phyloP scores from a whole-genome alignment of 2,329 filamentous ascomycete species.

The Aspergillus neoniger region DNA sequence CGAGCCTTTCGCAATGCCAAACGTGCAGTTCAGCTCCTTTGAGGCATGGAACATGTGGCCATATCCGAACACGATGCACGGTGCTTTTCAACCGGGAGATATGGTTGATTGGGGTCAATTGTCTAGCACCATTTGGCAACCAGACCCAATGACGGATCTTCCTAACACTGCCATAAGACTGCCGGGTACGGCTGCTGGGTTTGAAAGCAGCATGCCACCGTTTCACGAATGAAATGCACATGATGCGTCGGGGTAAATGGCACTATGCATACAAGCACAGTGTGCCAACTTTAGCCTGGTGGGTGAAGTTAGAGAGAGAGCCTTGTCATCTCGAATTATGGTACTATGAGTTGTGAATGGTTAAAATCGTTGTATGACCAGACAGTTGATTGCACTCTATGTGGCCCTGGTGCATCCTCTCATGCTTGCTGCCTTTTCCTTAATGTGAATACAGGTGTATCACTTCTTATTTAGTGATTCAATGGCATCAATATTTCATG shows the following conservation, averaged over 20 bases:
- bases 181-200: background rate
- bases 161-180: background rate
- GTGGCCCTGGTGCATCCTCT: background rate
- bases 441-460: too few relatives aligned
- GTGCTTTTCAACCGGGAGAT: accelerated
- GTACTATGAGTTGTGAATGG: background rate
- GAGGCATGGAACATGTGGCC: background rate
- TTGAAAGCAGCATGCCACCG: background rate
- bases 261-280: accelerated
- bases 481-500: too few relatives aligned
- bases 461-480: too few relatives aligned
- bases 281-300: background rate
- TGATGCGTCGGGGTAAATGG: background rate
- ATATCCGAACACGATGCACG: background rate
- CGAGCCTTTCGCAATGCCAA: background rate
- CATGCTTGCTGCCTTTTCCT: too few relatives aligned
- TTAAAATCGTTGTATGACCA: too few relatives aligned
- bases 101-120: background rate
- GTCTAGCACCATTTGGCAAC: too few relatives aligned
- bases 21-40: background rate
- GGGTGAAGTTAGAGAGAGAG: background rate
- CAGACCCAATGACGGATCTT: too few relatives aligned
- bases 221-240: background rate
- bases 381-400: too few relatives aligned
- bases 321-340: background rate